A percentile compares a stretch with the other conserved stretches of the same genome.
Evolutionary conservation across 441 rosid species (phyloP).

Genomic region (Cnidoscolus chayamansa): DNA sequence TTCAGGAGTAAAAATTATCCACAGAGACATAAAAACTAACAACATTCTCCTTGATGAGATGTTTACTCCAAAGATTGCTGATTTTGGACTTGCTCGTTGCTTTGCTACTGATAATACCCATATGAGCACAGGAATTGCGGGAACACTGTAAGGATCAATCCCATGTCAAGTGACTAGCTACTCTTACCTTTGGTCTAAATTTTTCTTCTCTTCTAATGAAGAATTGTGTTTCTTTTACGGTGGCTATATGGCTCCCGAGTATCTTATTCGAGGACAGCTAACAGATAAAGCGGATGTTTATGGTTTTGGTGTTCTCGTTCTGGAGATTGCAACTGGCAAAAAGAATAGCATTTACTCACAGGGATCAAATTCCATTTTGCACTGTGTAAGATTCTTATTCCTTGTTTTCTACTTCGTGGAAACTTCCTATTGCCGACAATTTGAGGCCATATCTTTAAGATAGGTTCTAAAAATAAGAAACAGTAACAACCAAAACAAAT

Average conservation of each 20-base stretch:
- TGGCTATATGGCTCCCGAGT: slow-evolving; percentile 83
- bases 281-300: slow-evolving; percentile 79
- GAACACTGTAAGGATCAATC: slow-evolving; percentile 56
- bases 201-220: neutral
- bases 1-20: slow-evolving; percentile 52
- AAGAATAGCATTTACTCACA: slow-evolving; percentile 56
- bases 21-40: slow-evolving; percentile 68
- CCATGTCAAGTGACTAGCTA: neutral
- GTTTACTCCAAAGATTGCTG: slow-evolving; percentile 62
- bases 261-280: slow-evolving; percentile 62
- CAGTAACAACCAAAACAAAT: neutral
- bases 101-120: slow-evolving; percentile 43
- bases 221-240: slow-evolving; percentile 20
- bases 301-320: slow-evolving; percentile 59
- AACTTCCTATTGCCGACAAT: neutral
- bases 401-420: neutral
- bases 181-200: neutral
- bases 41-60: slow-evolving; percentile 62
- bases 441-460: no score
- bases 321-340: slow-evolving; percentile 59
- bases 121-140: slow-evolving; percentile 66
- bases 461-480: no score
- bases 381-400: slow-evolving; percentile 40
- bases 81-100: slow-evolving; percentile 67
- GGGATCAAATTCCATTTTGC: slow-evolving; percentile 52